Base-by-base conservation (phyloP, 257 asterid species). In the Nyctanthes arbortristis region DNA sequence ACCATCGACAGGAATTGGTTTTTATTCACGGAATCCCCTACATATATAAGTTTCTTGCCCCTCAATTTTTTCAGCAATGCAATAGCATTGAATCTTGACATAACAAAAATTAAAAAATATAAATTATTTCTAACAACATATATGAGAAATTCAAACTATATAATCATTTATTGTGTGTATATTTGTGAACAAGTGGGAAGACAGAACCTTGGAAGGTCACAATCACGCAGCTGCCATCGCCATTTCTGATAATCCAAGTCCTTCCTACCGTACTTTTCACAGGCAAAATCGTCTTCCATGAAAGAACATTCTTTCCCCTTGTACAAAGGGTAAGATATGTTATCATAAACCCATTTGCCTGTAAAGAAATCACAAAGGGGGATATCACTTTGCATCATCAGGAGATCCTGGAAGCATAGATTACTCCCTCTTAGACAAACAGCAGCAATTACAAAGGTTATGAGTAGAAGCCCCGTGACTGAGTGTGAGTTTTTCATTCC, bases 211-310 rank as follows among this genome's bases (percentile, higher is more conserved):
- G 88, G 83, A 61, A 77, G 71, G 55, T 80, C 65, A 58, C 83
- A 80, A 1, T 75, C 9, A 65, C 73, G 57, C 45, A 84, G 88
- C 52, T 82, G 84, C 87, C 87, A 82, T 20, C 80, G 81, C 85
- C 88, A 83, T 5, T 66, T 28, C 31, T 78, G 85, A 73, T 66
- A 80, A n/a, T 76, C 56, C 65, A 73, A 60, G 33, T 84, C 84
- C 57, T 61, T 62, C 61, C 84, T 65, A 9, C 82, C 82, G 12
- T 22, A 62, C 69, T 68, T 76, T 28, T 78, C 72, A 67, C 89
- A 84, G 12, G 82, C 84, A 61, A 78, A 78, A 14, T 74, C 85
- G 28, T 76, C 84, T 6, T 55, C 32, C 81, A 81, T 73, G 72
- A 78, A 78, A 7, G 78, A 43, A 45, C 88, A 83, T 49, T 69